Evolutionary conservation across 768 basidiomycete species (phyloP).

Genomic region (Cyathus striatus): DNA sequence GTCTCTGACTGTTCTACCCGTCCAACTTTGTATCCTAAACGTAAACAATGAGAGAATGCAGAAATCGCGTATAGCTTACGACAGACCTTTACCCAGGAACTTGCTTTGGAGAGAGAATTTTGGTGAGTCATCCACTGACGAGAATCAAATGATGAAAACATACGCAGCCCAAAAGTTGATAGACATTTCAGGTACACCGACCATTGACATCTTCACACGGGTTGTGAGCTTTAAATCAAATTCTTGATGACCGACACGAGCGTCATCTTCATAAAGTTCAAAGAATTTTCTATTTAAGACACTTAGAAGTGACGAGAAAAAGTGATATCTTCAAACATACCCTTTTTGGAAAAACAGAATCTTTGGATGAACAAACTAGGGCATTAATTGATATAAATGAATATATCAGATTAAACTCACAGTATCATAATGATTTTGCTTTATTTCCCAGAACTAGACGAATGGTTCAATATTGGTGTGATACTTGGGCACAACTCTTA

Average conservation of each 20-base stretch:
- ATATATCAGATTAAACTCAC: constrained; percentile 31
- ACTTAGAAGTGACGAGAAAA: background rate
- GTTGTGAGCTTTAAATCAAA: constrained; percentile 92
- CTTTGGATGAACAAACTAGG: constrained; percentile 25
- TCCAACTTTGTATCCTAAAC: constrained; percentile 85
- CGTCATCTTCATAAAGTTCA: constrained; percentile 96
- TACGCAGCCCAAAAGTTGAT: constrained; percentile 93
- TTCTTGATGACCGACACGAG: constrained; percentile 85
- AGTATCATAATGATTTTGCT: constrained; percentile 96
- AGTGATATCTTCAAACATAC: constrained; percentile 26
- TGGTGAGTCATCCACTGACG: too few relatives aligned
- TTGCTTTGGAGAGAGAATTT: too few relatives aligned
- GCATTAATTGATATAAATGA: constrained; percentile 8
- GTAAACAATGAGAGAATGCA: background rate
- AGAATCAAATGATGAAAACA: constrained; percentile 25
- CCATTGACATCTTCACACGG: constrained; percentile 99
- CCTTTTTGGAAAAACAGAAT: constrained; percentile 99
- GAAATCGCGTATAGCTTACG: background rate
- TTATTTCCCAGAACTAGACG: constrained; percentile 85
- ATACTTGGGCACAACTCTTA: too few relatives aligned
- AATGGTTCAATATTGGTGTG: too few relatives aligned
- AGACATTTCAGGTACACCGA: constrained; percentile 91
- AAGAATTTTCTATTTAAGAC: constrained; percentile 60
- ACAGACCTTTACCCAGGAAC: constrained; percentile 72
- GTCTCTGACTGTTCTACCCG: constrained; percentile 97